Evolutionary conservation across 2,329 filamentous ascomycete species (phyloP).

Genomic region (Microsporum ferrugineum): DNA sequence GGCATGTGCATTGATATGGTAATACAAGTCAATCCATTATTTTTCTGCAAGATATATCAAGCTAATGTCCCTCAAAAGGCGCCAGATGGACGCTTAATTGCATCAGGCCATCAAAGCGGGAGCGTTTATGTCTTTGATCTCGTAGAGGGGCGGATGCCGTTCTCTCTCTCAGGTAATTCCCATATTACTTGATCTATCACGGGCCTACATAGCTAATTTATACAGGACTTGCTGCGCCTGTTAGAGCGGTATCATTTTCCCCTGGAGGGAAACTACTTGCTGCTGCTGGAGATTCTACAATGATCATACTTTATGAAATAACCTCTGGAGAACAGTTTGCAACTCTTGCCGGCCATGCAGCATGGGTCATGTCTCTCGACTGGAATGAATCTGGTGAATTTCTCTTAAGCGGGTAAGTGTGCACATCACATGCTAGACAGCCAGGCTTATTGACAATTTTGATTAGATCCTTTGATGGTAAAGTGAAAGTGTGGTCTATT

Average conservation of each 20-base stretch:
- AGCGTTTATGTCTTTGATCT: slow-evolving; percentile 93
- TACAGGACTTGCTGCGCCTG: slow-evolving; percentile 69
- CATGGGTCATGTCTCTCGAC: slow-evolving; percentile 83
- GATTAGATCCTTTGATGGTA: slow-evolving; percentile 67
- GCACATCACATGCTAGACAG: neutral
- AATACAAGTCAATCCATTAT: slow-evolving; percentile 14
- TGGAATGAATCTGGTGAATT: slow-evolving; percentile 93
- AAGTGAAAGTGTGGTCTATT: slow-evolving; percentile 91
- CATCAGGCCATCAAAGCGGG: slow-evolving; percentile 86
- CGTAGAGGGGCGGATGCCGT: slow-evolving; percentile 68
- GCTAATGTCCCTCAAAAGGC: slow-evolving; percentile 33
- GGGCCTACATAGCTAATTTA: slow-evolving; percentile 19
- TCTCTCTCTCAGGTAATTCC: slow-evolving; percentile 63
- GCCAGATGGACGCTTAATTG: slow-evolving; percentile 69
- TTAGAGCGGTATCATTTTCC: slow-evolving; percentile 77
- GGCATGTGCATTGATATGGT: slow-evolving; percentile 76
- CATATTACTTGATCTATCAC: slow-evolving; percentile 1
- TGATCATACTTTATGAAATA: slow-evolving; percentile 88
- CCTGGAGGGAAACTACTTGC: slow-evolving; percentile 74
- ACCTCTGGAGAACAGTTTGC: slow-evolving; percentile 84
- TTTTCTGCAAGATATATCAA: neutral
- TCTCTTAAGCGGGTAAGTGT: slow-evolving; percentile 61
- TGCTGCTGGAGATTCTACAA: slow-evolving; percentile 75
- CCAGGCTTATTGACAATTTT: neutral
- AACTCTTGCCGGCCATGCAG: slow-evolving; percentile 64